Evolutionary conservation across 2,329 filamentous ascomycete species (phyloP).

Genomic region (Teratosphaeria gauchensis): DNA sequence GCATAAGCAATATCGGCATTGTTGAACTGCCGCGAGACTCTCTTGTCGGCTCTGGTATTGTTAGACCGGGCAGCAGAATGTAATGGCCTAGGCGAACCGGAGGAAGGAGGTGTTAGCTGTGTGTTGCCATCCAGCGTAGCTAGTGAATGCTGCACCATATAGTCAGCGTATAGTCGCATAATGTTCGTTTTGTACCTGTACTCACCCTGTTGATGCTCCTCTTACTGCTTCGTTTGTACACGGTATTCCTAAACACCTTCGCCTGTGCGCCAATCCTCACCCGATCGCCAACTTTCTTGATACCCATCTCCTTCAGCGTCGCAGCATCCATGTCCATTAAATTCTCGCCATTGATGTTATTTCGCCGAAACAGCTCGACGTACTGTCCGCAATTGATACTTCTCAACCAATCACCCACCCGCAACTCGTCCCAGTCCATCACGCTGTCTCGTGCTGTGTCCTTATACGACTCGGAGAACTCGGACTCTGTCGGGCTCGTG

Average conservation of each 20-base stretch:
- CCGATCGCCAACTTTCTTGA: constrained; percentile 94
- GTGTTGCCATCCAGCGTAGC: constrained; percentile 63
- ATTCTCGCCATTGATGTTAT: constrained; percentile 97
- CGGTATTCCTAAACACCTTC: constrained; percentile 40
- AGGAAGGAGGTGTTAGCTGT: constrained; percentile 48
- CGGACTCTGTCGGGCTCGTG: constrained; percentile 79
- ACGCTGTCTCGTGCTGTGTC: constrained; percentile 14
- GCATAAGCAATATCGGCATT: constrained; percentile 9
- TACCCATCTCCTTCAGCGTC: constrained; percentile 93
- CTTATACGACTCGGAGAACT: constrained; percentile 73
- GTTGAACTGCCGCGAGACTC: constrained; percentile 38
- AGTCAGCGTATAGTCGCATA: constrained; percentile 13
- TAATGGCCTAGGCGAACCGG: constrained; percentile 54
- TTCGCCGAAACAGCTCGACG: constrained; percentile 75
- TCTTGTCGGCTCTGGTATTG: constrained; percentile 38
- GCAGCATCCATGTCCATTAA: constrained; percentile 94
- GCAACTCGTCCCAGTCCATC: constrained; percentile 78
- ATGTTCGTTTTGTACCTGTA: constrained; percentile 5
- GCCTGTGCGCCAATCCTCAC: constrained; percentile 61
- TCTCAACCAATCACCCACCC: constrained; percentile 81
- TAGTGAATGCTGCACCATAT: constrained; percentile 60
- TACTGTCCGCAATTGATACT: constrained; percentile 92
- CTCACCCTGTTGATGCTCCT: constrained; percentile 65
- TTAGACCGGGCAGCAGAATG: constrained; percentile 42
- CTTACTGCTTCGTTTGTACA: constrained; percentile 48